Conservation (phyloP, 805 yeast species). For the Zygotorulaspora florentina region DNA sequence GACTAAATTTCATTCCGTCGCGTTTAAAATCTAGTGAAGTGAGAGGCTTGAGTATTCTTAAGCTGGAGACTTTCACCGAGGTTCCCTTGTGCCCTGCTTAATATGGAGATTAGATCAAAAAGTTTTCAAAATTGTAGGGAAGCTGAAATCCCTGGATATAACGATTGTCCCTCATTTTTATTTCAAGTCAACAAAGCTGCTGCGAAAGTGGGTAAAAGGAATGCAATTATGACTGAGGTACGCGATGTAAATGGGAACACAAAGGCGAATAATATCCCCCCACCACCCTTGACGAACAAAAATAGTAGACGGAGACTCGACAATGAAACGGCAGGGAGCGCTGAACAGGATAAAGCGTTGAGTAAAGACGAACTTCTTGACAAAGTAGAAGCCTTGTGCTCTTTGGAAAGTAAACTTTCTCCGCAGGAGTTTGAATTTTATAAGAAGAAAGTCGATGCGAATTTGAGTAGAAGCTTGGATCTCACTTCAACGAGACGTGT, state of each 20-base stretch:
- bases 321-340: neutral
- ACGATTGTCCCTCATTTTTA: constrained; percentile 40
- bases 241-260: constrained; percentile 23
- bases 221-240: constrained; percentile 11
- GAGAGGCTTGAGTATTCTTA: no score
- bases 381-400: constrained; percentile 28
- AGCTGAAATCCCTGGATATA: constrained; percentile 41
- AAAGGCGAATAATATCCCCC: constrained; percentile 18
- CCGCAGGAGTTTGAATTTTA: constrained; percentile 44
- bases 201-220: constrained; percentile 19
- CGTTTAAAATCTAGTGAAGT: no score
- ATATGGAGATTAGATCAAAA: constrained; percentile 8
- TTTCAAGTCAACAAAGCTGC: constrained; percentile 18
- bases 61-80: no score
- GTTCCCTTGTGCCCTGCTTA: neutral
- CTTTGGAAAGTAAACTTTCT: constrained; percentile 34
- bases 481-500: constrained; percentile 29
- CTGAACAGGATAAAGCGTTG: neutral
- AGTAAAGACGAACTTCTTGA: constrained; percentile 20
- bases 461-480: constrained; percentile 27
- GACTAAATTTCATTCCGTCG: no score
- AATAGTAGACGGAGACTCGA: neutral
- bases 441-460: constrained; percentile 37
- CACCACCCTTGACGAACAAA: constrained; percentile 17
- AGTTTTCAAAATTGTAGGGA: constrained; percentile 41